These are phyloP conservation scores for Artemisia annua DNA, from an alignment of 129 eudicot species.

Conservation along the genomic window DNA sequence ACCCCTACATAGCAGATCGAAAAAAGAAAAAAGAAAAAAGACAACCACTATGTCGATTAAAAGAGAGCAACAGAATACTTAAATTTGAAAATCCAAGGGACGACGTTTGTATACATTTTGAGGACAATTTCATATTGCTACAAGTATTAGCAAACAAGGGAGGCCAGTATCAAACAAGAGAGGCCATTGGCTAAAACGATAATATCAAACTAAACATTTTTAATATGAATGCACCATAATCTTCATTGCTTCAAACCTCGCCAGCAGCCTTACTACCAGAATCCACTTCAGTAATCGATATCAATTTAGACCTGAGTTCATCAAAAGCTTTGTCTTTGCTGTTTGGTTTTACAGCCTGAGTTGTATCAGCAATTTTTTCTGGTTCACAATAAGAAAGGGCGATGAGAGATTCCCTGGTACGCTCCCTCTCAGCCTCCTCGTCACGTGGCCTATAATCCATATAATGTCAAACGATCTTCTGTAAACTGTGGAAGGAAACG, in stretches of 20 bases:
- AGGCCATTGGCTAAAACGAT: not conserved
- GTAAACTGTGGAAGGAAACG: not conserved
- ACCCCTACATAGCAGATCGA: not conserved
- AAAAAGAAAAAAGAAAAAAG: not conserved
- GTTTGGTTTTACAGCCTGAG: not conserved
- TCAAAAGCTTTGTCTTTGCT: slow-evolving; percentile 23
- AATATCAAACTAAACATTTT: not conserved
- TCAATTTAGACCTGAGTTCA: slow-evolving; percentile 24
- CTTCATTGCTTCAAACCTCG: slow-evolving; percentile 7
- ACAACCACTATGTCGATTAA: not conserved
- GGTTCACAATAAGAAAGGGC: slow-evolving; percentile 9
- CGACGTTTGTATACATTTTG: slow-evolving; percentile 1
- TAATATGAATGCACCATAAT: not conserved
- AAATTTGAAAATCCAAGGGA: not conserved
- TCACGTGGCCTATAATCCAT: slow-evolving; percentile 22
- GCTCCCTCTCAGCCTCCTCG: slow-evolving; percentile 20
- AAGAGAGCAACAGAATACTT: not conserved
- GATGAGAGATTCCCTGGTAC: slow-evolving; percentile 15
- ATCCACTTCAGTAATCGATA: slow-evolving; percentile 12
- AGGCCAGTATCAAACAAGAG: not conserved
- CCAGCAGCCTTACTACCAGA: slow-evolving; percentile 1
- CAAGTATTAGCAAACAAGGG: slow-evolving; percentile 1
- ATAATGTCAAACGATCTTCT: slow-evolving; percentile 20
- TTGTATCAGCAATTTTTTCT: slow-evolving; percentile 15
- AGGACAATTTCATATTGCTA: not conserved